These are phyloP conservation scores for Hypericum perforatum DNA, from an alignment of 345 rosid genomes.

Conservation along the genomic window DNA sequence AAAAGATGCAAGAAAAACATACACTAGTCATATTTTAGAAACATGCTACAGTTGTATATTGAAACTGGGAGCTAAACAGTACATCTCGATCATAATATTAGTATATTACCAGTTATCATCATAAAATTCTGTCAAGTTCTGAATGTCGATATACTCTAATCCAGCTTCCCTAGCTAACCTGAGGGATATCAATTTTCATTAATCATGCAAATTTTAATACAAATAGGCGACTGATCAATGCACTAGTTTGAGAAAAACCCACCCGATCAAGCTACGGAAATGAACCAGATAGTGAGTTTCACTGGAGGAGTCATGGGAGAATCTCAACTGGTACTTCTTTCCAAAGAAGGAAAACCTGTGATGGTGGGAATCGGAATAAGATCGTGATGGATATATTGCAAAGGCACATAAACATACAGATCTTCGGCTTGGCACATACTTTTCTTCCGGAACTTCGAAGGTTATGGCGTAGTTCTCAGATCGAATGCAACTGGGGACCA, in stretches of 20 bases:
- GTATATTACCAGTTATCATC: constrained; percentile 72
- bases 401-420: not conserved
- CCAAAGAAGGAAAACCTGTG: constrained; percentile 91
- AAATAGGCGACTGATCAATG: not conserved
- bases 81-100: not conserved
- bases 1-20: constrained; percentile 8
- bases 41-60: not conserved
- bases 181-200: not conserved
- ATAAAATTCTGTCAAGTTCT: constrained; percentile 78
- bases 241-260: constrained; percentile 7
- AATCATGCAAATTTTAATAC: not conserved
- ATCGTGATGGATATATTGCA: constrained; percentile 4
- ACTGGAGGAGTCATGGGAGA: constrained; percentile 61
- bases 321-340: constrained; percentile 84
- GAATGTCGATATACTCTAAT: constrained; percentile 91
- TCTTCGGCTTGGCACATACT: constrained; percentile 30
- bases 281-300: constrained; percentile 96
- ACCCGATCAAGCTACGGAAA: constrained; percentile 96
- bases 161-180: constrained; percentile 98
- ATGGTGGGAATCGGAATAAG: not conserved
- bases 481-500: constrained; percentile 85
- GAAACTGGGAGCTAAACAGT: not conserved
- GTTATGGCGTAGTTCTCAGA: constrained; percentile 90
- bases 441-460: constrained; percentile 94
- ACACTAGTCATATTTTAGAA: not conserved